Evolutionary conservation across 805 yeast genomes (phyloP).

Genomic region (Candida patagonica): DNA sequence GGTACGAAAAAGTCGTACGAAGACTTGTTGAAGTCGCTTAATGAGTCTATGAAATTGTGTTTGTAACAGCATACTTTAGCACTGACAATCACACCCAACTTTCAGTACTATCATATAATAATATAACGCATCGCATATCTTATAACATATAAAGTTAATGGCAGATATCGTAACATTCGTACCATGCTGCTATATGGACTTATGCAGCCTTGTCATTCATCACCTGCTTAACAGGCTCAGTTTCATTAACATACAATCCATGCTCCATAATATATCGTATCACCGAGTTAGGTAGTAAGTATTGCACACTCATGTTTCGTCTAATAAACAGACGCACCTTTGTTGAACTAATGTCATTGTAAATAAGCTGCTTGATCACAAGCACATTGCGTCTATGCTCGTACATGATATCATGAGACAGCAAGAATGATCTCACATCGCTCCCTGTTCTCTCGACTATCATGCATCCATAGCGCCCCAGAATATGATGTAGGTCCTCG

Average conservation of each 20-base stretch:
- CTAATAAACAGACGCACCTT: slow-evolving; percentile 87
- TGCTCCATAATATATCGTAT: slow-evolving; percentile 93
- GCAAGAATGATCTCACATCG: slow-evolving; percentile 84
- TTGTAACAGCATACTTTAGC: no score
- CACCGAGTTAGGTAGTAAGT: slow-evolving; percentile 85
- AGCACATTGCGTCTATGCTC: slow-evolving; percentile 88
- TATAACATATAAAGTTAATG: no score
- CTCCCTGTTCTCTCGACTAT: slow-evolving; percentile 96
- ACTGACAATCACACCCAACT: no score
- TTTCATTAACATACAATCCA: slow-evolving; percentile 69
- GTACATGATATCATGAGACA: slow-evolving; percentile 94
- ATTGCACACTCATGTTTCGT: slow-evolving; percentile 95
- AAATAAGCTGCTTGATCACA: slow-evolving; percentile 91
- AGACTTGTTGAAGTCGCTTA: slow-evolving; percentile 10
- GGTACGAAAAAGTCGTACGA: slow-evolving; percentile 23
- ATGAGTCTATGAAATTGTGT: slow-evolving; percentile 26
- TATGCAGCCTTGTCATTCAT: slow-evolving; percentile 19
- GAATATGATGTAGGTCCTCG: slow-evolving; percentile 84
- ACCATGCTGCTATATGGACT: no score
- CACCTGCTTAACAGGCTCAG: slow-evolving; percentile 92
- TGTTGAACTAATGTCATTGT: slow-evolving; percentile 92
- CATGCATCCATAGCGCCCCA: slow-evolving; percentile 92
- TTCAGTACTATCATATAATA: no score
- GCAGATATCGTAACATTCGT: no score
- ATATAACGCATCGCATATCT: no score